These are phyloP conservation scores for Sungouiozyma intestinalis DNA, from an alignment of 805 yeast species.

Conservation along the genomic window DNA sequence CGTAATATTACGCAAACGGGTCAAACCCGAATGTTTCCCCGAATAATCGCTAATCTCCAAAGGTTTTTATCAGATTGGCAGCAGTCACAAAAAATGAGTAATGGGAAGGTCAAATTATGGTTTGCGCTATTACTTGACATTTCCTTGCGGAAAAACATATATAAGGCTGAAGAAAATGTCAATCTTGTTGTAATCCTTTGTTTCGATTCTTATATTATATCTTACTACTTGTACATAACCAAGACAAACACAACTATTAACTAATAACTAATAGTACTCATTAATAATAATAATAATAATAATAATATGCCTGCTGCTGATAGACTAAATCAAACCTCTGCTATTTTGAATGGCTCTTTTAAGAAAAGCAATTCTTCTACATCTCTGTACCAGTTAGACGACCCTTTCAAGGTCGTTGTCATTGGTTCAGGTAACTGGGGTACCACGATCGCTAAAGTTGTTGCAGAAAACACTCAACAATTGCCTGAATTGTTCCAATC, in stretches of 20 bases:
- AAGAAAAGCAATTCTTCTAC: slow-evolving; percentile 8
- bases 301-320: slow-evolving; percentile 23
- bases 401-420: slow-evolving; percentile 52
- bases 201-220: no score
- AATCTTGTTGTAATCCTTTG: no score
- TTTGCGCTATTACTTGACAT: background rate
- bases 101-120: background rate
- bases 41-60: background rate
- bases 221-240: no score
- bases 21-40: background rate
- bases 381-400: slow-evolving; percentile 10
- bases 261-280: background rate
- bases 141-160: background rate
- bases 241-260: no score
- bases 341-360: slow-evolving; percentile 18
- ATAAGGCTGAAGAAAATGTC: background rate
- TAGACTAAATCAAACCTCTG: slow-evolving; percentile 25
- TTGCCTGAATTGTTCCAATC: slow-evolving; percentile 63
- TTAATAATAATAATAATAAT: background rate
- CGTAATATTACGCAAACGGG: background rate
- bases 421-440: slow-evolving; percentile 99
- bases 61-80: background rate
- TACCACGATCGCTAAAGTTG: slow-evolving; percentile 90
- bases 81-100: background rate
- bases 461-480: slow-evolving; percentile 74